phyloP scores from a whole-genome alignment of 2,329 filamentous ascomycete species.

The Chrysoporthe austroafricana region DNA sequence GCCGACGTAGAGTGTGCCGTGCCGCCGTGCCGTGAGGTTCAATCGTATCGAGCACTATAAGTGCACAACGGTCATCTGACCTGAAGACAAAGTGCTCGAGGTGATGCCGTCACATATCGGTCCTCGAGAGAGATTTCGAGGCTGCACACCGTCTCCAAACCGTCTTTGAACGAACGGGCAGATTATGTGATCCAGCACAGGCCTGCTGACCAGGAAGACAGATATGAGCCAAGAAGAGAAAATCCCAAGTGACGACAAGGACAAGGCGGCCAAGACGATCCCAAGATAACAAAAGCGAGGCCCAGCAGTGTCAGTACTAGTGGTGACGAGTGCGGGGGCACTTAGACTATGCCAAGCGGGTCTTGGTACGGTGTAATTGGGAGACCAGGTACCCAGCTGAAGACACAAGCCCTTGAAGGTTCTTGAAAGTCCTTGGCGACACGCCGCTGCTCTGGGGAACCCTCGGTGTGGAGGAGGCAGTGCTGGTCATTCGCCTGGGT shows the following conservation, averaged over 20 bases:
- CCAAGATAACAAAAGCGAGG: constrained; percentile 18
- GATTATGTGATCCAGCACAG: not conserved
- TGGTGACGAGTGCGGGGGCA: constrained; percentile 16
- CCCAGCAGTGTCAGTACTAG: constrained; percentile 11
- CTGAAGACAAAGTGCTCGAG: not conserved
- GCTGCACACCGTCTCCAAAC: not conserved
- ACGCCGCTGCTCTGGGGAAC: not conserved
- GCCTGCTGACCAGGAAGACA: no score
- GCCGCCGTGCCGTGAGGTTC: not conserved
- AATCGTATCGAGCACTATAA: not conserved
- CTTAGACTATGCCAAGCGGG: not conserved
- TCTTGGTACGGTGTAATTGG: not conserved
- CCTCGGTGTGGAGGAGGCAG: not conserved
- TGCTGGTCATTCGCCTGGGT: constrained; percentile 2
- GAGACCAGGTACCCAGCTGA: not conserved
- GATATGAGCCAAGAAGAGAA: not conserved
- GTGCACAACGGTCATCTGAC: not conserved
- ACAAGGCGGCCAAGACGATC: constrained; percentile 18
- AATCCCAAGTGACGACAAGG: not conserved
- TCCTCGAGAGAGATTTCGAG: not conserved
- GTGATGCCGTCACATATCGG: constrained; percentile 3
- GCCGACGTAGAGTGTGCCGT: not conserved
- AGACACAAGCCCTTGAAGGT: not conserved
- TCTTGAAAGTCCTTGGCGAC: not conserved
- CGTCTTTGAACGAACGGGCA: not conserved